Evolutionary conservation across 495 filamentous ascomycete species (phyloP).

Genomic region (Penicillium pulvis): DNA sequence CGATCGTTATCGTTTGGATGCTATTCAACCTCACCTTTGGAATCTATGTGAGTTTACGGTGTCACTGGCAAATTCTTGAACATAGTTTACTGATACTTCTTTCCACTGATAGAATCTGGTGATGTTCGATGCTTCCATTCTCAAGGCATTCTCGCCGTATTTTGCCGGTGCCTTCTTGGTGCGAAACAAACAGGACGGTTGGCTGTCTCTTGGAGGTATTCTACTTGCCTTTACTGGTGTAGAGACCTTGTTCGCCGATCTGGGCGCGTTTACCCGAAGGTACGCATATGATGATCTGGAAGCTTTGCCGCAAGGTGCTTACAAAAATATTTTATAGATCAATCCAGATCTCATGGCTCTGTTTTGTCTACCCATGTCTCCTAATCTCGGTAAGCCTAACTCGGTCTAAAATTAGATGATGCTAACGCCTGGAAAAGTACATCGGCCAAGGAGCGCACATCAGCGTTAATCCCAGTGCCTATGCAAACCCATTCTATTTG

Average conservation of each 20-base stretch:
- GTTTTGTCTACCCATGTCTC: slow-evolving; percentile 64
- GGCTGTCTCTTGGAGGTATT: slow-evolving; percentile 67
- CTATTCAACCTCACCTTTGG: slow-evolving; percentile 64
- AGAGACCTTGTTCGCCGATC: slow-evolving; percentile 71
- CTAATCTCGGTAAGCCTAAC: slow-evolving; percentile 51
- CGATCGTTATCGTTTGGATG: slow-evolving; percentile 75
- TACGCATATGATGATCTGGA: not conserved
- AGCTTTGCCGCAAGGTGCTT: not conserved
- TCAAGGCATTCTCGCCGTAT: slow-evolving; percentile 71
- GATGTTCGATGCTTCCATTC: slow-evolving; percentile 58
- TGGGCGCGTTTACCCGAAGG: slow-evolving; percentile 63
- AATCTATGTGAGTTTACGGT: slow-evolving; percentile 52
- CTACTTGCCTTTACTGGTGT: slow-evolving; percentile 72
- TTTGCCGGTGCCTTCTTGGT: slow-evolving; percentile 63
- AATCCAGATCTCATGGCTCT: slow-evolving; percentile 65
- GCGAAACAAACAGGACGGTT: slow-evolving; percentile 60
- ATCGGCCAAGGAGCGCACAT: slow-evolving; percentile 74
- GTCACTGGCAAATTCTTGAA: not conserved
- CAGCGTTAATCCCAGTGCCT: slow-evolving; percentile 55
- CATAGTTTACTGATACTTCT: not conserved
- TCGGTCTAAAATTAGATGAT: not conserved
- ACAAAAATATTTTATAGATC: slow-evolving; percentile 34
- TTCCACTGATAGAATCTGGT: slow-evolving; percentile 49
- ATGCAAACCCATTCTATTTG: slow-evolving; percentile 71
- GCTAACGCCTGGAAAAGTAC: slow-evolving; percentile 37